phyloP scores from a whole-genome alignment of 805 yeast species.

The Cyberlindnera japonica region DNA sequence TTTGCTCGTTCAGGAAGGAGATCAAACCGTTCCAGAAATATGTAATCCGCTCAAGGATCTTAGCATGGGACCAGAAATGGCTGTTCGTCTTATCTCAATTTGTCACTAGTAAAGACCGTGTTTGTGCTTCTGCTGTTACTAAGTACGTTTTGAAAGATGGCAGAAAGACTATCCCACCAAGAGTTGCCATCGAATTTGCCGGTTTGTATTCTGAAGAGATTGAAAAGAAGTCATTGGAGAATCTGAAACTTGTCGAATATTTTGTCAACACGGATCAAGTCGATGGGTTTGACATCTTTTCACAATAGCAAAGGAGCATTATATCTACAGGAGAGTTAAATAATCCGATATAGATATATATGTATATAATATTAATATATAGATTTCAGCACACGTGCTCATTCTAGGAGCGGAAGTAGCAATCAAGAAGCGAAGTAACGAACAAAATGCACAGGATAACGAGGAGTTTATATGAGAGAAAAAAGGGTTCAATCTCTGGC shows the following conservation, averaged over 20 bases:
- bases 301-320: too few species aligned
- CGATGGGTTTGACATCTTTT: slow-evolving; percentile 26
- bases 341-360: slow-evolving; percentile 5
- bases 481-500: slow-evolving; percentile 24
- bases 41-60: slow-evolving; percentile 50
- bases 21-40: slow-evolving; percentile 64
- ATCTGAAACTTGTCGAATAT: slow-evolving; percentile 37
- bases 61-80: slow-evolving; percentile 91
- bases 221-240: slow-evolving; percentile 37
- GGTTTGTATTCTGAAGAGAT: slow-evolving; percentile 55
- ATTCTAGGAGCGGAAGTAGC: too few species aligned
- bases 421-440: neutral
- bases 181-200: slow-evolving; percentile 49
- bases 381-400: too few species aligned
- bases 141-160: slow-evolving; percentile 81
- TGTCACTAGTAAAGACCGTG: slow-evolving; percentile 33
- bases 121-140: slow-evolving; percentile 60
- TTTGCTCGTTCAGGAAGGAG: slow-evolving; percentile 65
- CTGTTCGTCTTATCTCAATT: slow-evolving; percentile 66
- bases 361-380: neutral
- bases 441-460: too few species aligned
- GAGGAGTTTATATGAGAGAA: neutral
- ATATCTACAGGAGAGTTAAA: too few species aligned
- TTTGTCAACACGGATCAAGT: slow-evolving; percentile 36
- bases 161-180: slow-evolving; percentile 69